Evolutionary conservation across 2,329 filamentous ascomycete genomes (phyloP).

Genomic region (Penicillium frequentans): DNA sequence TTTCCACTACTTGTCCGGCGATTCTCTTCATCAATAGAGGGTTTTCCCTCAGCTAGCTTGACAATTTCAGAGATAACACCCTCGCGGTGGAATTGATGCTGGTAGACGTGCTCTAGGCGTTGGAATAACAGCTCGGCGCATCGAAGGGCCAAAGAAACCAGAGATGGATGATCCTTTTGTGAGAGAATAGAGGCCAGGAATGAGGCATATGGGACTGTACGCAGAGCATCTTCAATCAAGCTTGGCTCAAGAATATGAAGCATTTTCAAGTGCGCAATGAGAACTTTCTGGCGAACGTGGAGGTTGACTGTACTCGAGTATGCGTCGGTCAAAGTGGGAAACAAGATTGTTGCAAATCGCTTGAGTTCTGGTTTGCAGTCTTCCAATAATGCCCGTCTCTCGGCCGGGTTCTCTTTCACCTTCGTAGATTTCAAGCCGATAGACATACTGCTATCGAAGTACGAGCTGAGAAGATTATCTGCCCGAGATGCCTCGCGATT

Average conservation of each 20-base stretch:
- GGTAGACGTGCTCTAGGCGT: conserved; percentile 82
- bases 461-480: conserved; percentile 47
- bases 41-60: conserved; percentile 63
- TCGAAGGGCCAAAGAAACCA: conserved; percentile 85
- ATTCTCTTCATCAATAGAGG: conserved; percentile 27
- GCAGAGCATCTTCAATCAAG: conserved; percentile 82
- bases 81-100: conserved; percentile 95
- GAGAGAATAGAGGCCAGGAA: conserved; percentile 93
- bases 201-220: conserved; percentile 89
- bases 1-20: conserved; percentile 1
- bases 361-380: conserved; percentile 84
- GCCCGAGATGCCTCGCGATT: conserved; percentile 54
- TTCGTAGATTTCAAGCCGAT: conserved; percentile 36
- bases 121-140: conserved; percentile 85
- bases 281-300: conserved; percentile 88
- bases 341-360: conserved; percentile 87
- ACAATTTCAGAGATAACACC: conserved; percentile 90
- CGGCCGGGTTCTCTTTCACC: conserved; percentile 64
- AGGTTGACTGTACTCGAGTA: conserved; percentile 98
- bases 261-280: conserved; percentile 97
- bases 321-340: conserved; percentile 92
- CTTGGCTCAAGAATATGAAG: conserved; percentile 86
- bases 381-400: conserved; percentile 76
- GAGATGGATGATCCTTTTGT: conserved; percentile 84
- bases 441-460: conserved; percentile 48